Evolutionary conservation across 352 stramenopile genomes (phyloP), one percentile per base, ranked within the genome.

Genomic region (Pythium dissimile): DNA sequence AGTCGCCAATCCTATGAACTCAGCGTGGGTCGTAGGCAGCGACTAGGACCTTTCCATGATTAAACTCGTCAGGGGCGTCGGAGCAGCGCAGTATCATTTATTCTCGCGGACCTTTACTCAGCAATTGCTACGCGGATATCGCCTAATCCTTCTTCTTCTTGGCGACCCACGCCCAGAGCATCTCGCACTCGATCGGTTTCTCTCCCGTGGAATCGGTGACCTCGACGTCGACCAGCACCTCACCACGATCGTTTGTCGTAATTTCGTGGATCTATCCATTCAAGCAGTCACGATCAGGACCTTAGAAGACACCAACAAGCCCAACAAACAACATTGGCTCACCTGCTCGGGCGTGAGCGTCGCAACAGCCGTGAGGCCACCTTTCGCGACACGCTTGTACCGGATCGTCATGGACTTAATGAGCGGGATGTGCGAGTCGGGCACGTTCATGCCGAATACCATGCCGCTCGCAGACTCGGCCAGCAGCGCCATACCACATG

Each of bases 381-480:
- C 87, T 54, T 88, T 65, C 5, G 80, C 77, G 15, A 83, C 69
- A 45, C 73, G 73, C 35, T 88, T 89, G 71, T 89, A 96, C 26
- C 80, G 66, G 34, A 96, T 73, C 26, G 62, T 79, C 85, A 96
- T 95, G 65, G 72, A 86, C 64, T 94, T 93, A 63, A 92, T 80
- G 5, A 95, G 57, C 26, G 85, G 85, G 11, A 96, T 62, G 52
- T 80, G 71, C 38, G 75, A 77, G 70, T 96, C 87, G 0, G 73
- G 80, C 15, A 96, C 87, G 67, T 95, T 92, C 74, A 95, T 89
- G 35, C 81, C 83, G 35, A 96, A 80, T 4, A 95, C 70, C 53
- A 95, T 87, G 18, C 87, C 87, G 20, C 80, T 92, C 3, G 87
- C 82, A 1, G 76, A 89, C 67, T 96, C 87, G 16, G 81, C 84